These are phyloP conservation scores for Fomitopsis pinicola DNA, from an alignment of 1,284 basidiomycete species.

Conservation along the genomic window DNA sequence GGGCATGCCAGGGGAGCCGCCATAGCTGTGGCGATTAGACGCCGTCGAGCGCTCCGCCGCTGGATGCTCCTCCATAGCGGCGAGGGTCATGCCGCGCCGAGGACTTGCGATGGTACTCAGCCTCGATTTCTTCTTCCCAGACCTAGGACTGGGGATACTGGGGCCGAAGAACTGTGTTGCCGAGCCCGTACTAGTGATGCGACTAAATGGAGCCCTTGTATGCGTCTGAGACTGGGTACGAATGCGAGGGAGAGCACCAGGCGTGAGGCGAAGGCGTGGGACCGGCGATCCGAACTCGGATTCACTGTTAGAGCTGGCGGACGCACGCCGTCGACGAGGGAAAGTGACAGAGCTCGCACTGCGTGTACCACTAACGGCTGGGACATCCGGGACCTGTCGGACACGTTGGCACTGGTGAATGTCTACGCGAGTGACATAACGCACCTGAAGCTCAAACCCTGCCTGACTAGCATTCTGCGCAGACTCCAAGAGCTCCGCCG, in stretches of 20 bases:
- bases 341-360: constrained; percentile 22
- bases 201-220: constrained; percentile 20
- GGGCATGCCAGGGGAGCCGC: constrained; percentile 23
- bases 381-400: constrained; percentile 12
- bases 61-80: background rate
- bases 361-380: constrained; percentile 16
- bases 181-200: constrained; percentile 42
- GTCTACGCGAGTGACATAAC: constrained; percentile 5
- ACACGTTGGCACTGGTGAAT: constrained; percentile 9
- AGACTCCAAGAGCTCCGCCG: constrained; percentile 56
- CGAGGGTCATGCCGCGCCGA: background rate
- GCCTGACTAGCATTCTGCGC: constrained; percentile 32
- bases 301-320: constrained; percentile 21
- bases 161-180: constrained; percentile 75
- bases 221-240: constrained; percentile 25
- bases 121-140: constrained; percentile 17
- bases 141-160: constrained; percentile 35
- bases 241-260: constrained; percentile 20
- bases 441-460: constrained; percentile 22
- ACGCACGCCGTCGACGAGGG: constrained; percentile 23
- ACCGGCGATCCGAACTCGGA: constrained; percentile 26
- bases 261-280: constrained; percentile 18
- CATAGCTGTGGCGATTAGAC: constrained; percentile 60
- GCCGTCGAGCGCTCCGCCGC: constrained; percentile 22
- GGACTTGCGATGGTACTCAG: constrained; percentile 7